These are phyloP conservation scores for Xylariales sp. DNA, from an alignment of 2,329 filamentous ascomycete species.

Conservation along the genomic window DNA sequence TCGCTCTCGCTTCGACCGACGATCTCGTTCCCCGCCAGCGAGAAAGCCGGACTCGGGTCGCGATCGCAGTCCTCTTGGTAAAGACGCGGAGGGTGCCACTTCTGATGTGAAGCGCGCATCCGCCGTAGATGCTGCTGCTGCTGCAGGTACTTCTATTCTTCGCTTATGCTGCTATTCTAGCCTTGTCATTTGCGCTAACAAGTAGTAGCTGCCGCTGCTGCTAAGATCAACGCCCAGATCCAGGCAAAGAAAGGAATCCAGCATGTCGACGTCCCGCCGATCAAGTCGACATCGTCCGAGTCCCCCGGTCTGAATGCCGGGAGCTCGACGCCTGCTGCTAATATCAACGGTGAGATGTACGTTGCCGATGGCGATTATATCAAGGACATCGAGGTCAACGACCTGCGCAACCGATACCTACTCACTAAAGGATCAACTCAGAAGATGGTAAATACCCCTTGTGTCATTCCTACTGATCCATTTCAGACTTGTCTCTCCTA, in stretches of 20 bases:
- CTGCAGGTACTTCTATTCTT: slow-evolving; percentile 57
- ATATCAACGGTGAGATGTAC: slow-evolving; percentile 83
- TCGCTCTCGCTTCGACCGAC: slow-evolving; percentile 80
- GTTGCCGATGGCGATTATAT: slow-evolving; percentile 96
- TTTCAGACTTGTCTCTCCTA: slow-evolving; percentile 29
- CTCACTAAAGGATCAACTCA: slow-evolving; percentile 96
- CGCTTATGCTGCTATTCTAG: slow-evolving; percentile 11
- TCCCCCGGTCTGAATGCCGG: slow-evolving; percentile 33
- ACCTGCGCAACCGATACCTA: slow-evolving; percentile 92
- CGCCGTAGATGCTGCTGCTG: slow-evolving; percentile 65
- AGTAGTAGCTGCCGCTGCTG: slow-evolving; percentile 85
- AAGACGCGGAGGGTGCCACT: slow-evolving; percentile 33
- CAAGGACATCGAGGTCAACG: slow-evolving; percentile 98
- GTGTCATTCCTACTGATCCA: slow-evolving; percentile 60
- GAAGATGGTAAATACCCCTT: slow-evolving; percentile 96
- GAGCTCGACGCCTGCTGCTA: slow-evolving; percentile 32
- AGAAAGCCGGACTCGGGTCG: slow-evolving; percentile 65
- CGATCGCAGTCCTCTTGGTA: slow-evolving; percentile 72
- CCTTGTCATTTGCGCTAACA: slow-evolving; percentile 21
- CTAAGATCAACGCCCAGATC: slow-evolving; percentile 77
- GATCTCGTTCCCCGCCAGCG: slow-evolving; percentile 76
- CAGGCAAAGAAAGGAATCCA: slow-evolving; percentile 86
- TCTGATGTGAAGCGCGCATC: slow-evolving; percentile 38
- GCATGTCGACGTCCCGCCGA: slow-evolving; percentile 83
- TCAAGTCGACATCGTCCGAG: slow-evolving; percentile 53